These are phyloP conservation scores for Dactylonectria estremocensis DNA, from an alignment of 2,329 filamentous ascomycete species.

Conservation along the genomic window DNA sequence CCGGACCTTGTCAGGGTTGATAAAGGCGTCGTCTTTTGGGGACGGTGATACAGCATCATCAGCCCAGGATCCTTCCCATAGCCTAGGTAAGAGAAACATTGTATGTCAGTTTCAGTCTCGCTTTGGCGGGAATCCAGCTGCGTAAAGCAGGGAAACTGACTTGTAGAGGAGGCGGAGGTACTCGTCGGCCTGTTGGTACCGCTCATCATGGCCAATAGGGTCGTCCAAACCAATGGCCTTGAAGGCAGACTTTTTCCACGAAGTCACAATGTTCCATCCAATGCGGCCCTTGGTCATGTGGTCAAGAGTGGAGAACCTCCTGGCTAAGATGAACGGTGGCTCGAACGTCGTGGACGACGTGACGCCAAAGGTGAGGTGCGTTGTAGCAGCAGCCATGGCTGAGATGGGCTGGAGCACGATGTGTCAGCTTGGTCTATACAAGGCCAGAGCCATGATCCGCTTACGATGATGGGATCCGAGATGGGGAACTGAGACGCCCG, in stretches of 20 bases:
- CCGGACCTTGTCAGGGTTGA: slow-evolving; percentile 51
- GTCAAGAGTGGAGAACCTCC: slow-evolving; percentile 74
- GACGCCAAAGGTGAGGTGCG: slow-evolving; percentile 30
- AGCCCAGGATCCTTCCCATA: slow-evolving; percentile 69
- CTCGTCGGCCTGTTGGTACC: slow-evolving; percentile 32
- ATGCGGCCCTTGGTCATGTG: slow-evolving; percentile 73
- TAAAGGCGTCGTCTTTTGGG: slow-evolving; percentile 50
- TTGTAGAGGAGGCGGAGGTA: slow-evolving; percentile 45
- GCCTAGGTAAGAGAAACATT: too few relatives aligned
- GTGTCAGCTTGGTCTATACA: too few relatives aligned
- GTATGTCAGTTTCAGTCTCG: too few relatives aligned
- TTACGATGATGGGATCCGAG: too few relatives aligned
- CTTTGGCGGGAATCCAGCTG: too few relatives aligned
- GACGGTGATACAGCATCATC: slow-evolving; percentile 54
- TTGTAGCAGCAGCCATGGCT: slow-evolving; percentile 64
- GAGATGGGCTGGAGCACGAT: too few relatives aligned
- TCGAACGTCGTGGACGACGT: slow-evolving; percentile 66
- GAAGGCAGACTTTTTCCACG: slow-evolving; percentile 76
- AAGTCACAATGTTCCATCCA: slow-evolving; percentile 75
- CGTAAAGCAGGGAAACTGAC: too few relatives aligned
- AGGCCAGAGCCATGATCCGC: too few relatives aligned
- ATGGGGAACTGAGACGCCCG: too few relatives aligned
- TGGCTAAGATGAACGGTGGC: slow-evolving; percentile 75
- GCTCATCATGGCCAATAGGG: slow-evolving; percentile 54
- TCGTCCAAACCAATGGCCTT: slow-evolving; percentile 69